Evolutionary conservation across 495 filamentous ascomycete species (phyloP).

Genomic region (Evernia prunastri): DNA sequence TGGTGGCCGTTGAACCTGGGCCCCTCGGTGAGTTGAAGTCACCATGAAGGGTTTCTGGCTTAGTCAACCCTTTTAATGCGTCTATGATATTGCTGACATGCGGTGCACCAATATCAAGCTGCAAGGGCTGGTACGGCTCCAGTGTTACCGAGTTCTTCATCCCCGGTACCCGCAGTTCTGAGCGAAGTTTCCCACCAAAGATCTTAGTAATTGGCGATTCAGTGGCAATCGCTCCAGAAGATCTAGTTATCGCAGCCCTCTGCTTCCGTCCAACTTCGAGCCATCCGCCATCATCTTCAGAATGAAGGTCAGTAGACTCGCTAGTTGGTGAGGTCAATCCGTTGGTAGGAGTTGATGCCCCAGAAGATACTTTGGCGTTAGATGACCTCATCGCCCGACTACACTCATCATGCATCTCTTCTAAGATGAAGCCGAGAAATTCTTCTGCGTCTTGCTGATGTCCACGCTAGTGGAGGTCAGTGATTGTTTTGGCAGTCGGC

Average conservation of each 20-base stretch:
- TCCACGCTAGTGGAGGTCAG: slow-evolving; percentile 56
- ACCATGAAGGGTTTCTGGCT: slow-evolving; percentile 74
- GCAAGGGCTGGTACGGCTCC: slow-evolving; percentile 89
- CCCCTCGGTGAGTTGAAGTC: slow-evolving; percentile 81
- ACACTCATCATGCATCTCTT: slow-evolving; percentile 91
- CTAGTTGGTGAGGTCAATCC: slow-evolving; percentile 35
- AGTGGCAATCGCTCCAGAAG: slow-evolving; percentile 64
- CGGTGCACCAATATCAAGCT: slow-evolving; percentile 83
- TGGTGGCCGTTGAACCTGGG: slow-evolving; percentile 68
- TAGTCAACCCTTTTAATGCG: slow-evolving; percentile 77
- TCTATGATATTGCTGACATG: slow-evolving; percentile 87
- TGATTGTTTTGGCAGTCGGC: slow-evolving; percentile 9
- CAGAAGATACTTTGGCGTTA: slow-evolving; percentile 35
- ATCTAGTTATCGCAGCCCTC: slow-evolving; percentile 76
- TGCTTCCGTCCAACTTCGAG: slow-evolving; percentile 91
- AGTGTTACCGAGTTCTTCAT: slow-evolving; percentile 84
- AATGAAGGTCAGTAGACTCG: slow-evolving; percentile 27
- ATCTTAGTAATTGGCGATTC: slow-evolving; percentile 88
- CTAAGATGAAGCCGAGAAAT: slow-evolving; percentile 88
- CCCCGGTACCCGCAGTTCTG: slow-evolving; percentile 80
- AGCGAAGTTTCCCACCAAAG: slow-evolving; percentile 87
- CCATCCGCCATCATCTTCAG: slow-evolving; percentile 57
- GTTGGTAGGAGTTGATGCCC: slow-evolving; percentile 38
- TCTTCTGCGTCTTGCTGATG: slow-evolving; percentile 99
- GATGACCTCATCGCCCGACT: slow-evolving; percentile 60